Evolutionary conservation across 495 filamentous ascomycete genomes (phyloP), one percentile per base, ranked within the genome.

Genomic region (Penicillium maclennaniae): DNA sequence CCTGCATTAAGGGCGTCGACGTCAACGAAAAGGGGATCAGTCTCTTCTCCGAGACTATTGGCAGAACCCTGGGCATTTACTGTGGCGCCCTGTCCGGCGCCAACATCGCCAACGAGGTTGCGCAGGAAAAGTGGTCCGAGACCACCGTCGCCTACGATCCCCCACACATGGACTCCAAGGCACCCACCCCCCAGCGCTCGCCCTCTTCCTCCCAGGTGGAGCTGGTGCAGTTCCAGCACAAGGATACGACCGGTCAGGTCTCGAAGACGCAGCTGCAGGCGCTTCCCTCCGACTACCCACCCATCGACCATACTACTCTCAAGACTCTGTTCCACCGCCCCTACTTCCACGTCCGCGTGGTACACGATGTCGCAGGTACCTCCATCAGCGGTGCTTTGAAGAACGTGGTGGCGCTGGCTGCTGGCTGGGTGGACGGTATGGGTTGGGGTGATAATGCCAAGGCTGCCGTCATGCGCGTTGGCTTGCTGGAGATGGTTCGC

Each of bases 371-470:
- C 6, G 95, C 91, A 5, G 95, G 95, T 55, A 92, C 96, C 9
- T 96, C 93, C 12, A 87, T 99, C 48, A 87, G 91, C 26, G 95
- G 95, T 15, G 95, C 95, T 1, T 79, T 99, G 47, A 99, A 99
- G 76, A 99, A 99, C 73, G 87, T 99, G 55, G 88, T 99, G 49
- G 95, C 95, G 10, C 73, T 99, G 7, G 91, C 92, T 3, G 91
- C 93, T 7, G 95, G 95, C 47, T 97, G 93, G 76, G 91, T 97
- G 51, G 89, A 92, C 47, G 95, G 95, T 16, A 82, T 92, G 56
- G 91, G 92, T 53, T 99, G 95, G 95, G 95, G 92, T 58, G 91
- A 96, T 73, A 98, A 96, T 62, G 92, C 92, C 44, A 97, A 97
- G 74, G 90, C 93, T 38, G 93, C 93, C 19, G 85, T 98, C 43